phyloP scores from a whole-genome alignment of 495 filamentous ascomycete genomes.

The Tricharina praecox region DNA sequence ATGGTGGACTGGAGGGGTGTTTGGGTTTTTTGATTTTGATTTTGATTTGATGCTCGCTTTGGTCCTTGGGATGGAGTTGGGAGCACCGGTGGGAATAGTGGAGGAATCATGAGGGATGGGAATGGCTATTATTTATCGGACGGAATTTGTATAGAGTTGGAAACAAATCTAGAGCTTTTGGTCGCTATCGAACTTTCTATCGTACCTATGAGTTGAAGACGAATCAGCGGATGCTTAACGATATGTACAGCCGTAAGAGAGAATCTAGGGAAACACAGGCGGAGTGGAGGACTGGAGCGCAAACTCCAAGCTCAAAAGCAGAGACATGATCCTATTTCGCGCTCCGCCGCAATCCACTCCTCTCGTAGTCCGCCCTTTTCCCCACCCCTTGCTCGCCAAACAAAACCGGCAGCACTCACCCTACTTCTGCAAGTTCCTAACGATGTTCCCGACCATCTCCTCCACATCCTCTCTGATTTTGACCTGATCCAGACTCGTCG shows the following conservation, averaged over 20 bases:
- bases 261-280: neutral
- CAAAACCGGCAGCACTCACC: conserved; percentile 39
- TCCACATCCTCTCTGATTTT: conserved; percentile 40
- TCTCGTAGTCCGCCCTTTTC: conserved; percentile 32
- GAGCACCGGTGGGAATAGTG: no score
- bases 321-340: no score
- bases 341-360: no score
- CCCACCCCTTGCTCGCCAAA: neutral
- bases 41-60: neutral
- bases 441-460: conserved; percentile 24
- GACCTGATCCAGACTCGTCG: conserved; percentile 46
- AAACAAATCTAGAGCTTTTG: no score
- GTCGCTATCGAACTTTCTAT: no score
- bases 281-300: no score
- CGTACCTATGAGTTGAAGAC: neutral
- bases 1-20: neutral
- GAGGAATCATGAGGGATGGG: no score
- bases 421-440: conserved; percentile 5
- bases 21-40: neutral
- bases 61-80: neutral
- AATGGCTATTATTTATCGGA: no score
- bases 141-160: no score
- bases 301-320: no score
- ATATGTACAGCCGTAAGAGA: neutral
- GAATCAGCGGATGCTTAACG: neutral